Conservation (phyloP, 495 filamentous ascomycete genomes). For the Penicillium tannophilum region DNA sequence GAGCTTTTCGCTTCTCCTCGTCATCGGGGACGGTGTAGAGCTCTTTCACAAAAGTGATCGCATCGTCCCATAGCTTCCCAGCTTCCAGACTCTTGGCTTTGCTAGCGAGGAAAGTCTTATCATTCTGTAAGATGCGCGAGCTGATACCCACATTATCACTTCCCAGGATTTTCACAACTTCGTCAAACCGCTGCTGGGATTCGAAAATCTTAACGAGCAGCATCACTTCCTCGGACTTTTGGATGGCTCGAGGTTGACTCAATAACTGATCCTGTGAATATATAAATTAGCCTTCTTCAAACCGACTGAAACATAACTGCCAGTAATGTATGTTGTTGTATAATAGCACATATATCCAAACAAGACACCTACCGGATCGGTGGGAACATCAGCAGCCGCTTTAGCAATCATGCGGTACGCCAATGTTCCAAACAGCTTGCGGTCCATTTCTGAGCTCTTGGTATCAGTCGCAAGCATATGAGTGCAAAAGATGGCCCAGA, state of each 20-base stretch:
- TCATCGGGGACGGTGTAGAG: constrained; percentile 40
- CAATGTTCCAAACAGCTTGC: constrained; percentile 57
- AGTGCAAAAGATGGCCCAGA: constrained; percentile 59
- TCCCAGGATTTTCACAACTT: constrained; percentile 53
- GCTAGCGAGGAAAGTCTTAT: constrained; percentile 50
- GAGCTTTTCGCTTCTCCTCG: constrained; percentile 34
- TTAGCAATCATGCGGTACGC: constrained; percentile 63
- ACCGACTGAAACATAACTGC: not conserved
- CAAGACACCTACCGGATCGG: constrained; percentile 40
- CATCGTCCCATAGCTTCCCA: constrained; percentile 48
- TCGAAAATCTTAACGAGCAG: constrained; percentile 56
- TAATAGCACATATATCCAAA: not conserved
- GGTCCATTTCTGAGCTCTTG: constrained; percentile 47
- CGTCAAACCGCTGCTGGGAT: constrained; percentile 45
- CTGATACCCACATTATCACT: constrained; percentile 52
- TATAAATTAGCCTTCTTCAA: constrained; percentile 19
- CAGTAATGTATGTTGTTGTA: not conserved
- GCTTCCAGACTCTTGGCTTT: constrained; percentile 49
- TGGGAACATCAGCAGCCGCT: constrained; percentile 53
- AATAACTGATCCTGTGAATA: constrained; percentile 41
- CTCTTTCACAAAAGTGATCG: constrained; percentile 43
- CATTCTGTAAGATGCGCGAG: constrained; percentile 54
- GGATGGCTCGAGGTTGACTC: constrained; percentile 53
- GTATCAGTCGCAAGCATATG: constrained; percentile 42
- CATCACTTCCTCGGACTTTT: constrained; percentile 56